Conservation (phyloP, 139 green algal genomes). For the Volvox africanus region DNA sequence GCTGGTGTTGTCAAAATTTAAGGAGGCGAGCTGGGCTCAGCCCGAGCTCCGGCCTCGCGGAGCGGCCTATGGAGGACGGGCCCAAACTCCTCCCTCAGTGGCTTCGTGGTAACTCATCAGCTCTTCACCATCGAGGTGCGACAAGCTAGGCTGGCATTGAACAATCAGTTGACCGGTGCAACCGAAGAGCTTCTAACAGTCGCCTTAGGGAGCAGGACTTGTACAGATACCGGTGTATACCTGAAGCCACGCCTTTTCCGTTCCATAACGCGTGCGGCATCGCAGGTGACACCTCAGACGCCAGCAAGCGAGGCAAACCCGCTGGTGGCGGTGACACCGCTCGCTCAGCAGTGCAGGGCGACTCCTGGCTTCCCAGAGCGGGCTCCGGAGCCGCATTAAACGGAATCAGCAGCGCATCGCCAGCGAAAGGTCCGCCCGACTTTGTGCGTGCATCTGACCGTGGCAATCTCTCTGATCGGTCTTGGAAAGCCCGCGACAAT, state of each 20-base stretch:
- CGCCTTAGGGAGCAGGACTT: no score
- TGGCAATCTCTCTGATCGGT: not conserved
- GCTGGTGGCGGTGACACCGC: not conserved
- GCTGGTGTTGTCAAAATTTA: not conserved
- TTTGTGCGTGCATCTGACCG: not conserved
- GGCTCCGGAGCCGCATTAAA: not conserved
- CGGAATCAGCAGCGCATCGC: not conserved
- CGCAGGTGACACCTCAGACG: constrained; percentile 11
- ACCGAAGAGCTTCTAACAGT: not conserved
- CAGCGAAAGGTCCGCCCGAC: not conserved
- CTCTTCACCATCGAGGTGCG: constrained; percentile 26
- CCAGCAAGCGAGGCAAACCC: not conserved
- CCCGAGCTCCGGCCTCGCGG: not conserved
- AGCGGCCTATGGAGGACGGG: constrained; percentile 30
- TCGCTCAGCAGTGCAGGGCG: not conserved
- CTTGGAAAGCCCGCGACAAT: constrained; percentile 12
- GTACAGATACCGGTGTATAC: no score
- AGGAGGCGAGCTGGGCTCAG: constrained; percentile 19
- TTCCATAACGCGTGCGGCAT: not conserved
- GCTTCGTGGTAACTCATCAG: constrained; percentile 19
- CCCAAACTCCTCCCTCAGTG: constrained; percentile 31
- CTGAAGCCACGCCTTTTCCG: no score
- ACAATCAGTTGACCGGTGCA: not conserved
- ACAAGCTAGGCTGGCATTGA: not conserved
- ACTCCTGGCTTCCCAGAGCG: not conserved